Evolutionary conservation across 179 eudicot genomes (phyloP).

Genomic region (Amaranthus tricolor): DNA sequence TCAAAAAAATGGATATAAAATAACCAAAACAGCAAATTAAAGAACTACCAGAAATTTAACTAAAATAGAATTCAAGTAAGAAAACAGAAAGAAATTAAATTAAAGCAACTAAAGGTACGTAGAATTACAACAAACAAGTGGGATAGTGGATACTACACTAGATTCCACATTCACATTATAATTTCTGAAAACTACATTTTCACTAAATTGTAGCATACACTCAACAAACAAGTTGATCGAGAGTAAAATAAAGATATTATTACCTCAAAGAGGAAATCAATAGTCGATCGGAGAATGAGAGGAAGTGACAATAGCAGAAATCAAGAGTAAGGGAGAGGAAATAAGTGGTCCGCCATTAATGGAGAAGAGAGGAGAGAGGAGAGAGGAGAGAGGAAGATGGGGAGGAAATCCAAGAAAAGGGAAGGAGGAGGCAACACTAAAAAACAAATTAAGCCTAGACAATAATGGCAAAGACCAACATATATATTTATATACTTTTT

Average conservation of each 20-base stretch:
- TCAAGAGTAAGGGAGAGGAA: background rate
- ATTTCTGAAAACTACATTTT: slow-evolving; percentile 13
- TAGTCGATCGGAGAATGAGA: slow-evolving; percentile 18
- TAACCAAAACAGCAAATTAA: background rate
- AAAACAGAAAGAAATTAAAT: slow-evolving; percentile 5
- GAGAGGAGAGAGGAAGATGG: slow-evolving; percentile 9
- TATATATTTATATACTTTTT: background rate
- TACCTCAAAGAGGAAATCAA: slow-evolving; percentile 22
- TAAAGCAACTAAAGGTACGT: slow-evolving; percentile 8
- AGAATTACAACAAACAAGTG: background rate
- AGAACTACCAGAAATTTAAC: slow-evolving; percentile 1
- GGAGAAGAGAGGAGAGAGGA: slow-evolving; percentile 24
- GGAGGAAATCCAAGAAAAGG: slow-evolving; percentile 11
- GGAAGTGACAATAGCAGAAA: slow-evolving; percentile 15
- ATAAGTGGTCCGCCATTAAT: slow-evolving; percentile 32
- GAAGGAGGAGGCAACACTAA: slow-evolving; percentile 8
- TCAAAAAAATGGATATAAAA: background rate
- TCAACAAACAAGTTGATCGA: background rate
- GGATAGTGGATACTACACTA: background rate
- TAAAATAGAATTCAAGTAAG: slow-evolving; percentile 15
- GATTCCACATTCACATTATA: slow-evolving; percentile 13
- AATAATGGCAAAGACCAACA: slow-evolving; percentile 14
- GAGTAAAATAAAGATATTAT: background rate
- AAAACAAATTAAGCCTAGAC: slow-evolving; percentile 29
- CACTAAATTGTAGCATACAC: background rate